Conservation (phyloP, 208 protist genomes). For the Wallacemonas sp. region DNA sequence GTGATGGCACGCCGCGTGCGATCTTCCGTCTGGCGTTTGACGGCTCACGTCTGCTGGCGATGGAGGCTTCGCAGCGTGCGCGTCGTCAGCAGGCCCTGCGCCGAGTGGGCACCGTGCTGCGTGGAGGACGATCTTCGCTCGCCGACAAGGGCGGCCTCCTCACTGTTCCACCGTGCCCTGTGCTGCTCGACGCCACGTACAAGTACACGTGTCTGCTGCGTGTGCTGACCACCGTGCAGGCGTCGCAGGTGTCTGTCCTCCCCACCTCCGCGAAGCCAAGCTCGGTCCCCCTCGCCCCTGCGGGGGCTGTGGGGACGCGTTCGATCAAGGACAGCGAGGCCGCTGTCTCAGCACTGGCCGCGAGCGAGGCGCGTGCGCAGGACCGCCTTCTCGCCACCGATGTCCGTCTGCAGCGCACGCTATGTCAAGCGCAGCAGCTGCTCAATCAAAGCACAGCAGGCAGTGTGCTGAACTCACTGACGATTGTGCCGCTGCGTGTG, state of each 20-base stretch:
- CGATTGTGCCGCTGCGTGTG: constrained; percentile 2
- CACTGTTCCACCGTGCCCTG: background rate
- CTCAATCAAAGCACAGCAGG: constrained; percentile 27
- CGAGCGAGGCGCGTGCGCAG: background rate
- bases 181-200: constrained; percentile 21
- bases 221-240: constrained; percentile 30
- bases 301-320: too few species aligned
- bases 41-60: constrained; percentile 10
- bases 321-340: background rate
- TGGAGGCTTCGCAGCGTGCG: background rate
- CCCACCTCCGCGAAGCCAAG: background rate
- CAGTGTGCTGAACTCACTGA: constrained; percentile 13
- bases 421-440: constrained; percentile 21
- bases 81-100: background rate
- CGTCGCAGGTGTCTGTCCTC: constrained; percentile 12
- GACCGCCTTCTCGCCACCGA: constrained; percentile 1
- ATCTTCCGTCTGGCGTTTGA: constrained; percentile 38
- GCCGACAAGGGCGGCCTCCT: background rate
- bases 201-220: constrained; percentile 22
- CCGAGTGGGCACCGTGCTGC: too few species aligned
- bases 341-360: background rate
- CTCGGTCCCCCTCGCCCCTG: too few species aligned
- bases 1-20: background rate
- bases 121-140: constrained; percentile 3
- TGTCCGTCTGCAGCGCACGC: constrained; percentile 6